These are phyloP conservation scores for Cryptococcus jaspeensis DNA, from an alignment of 1,284 basidiomycete genomes.

Conservation along the genomic window DNA sequence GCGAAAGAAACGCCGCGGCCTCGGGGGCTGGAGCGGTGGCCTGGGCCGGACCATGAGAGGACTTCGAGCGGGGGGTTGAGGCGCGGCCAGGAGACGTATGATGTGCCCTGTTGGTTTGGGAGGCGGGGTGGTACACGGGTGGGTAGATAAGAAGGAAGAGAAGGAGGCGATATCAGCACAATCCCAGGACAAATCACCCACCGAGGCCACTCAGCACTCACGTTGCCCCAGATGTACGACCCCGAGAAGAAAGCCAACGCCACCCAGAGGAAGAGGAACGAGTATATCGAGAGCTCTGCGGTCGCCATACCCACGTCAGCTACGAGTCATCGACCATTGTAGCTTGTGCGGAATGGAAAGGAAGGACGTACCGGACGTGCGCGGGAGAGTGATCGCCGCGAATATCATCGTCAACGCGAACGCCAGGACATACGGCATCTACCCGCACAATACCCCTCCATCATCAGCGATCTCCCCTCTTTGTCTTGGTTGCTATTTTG, in stretches of 20 bases:
- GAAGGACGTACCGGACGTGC: constrained; percentile 72
- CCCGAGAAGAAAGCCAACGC: constrained; percentile 62
- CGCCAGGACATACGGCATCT: constrained; percentile 81
- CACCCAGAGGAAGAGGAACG: constrained; percentile 78
- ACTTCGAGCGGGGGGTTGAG: constrained; percentile 79
- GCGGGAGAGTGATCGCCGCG: constrained; percentile 76
- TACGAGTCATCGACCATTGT: too few species aligned
- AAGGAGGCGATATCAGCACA: background rate
- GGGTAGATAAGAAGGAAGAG: background rate
- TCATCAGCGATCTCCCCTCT: background rate
- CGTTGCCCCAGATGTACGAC: constrained; percentile 69
- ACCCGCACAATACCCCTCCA: background rate
- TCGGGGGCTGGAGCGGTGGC: constrained; percentile 71
- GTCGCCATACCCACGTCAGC: background rate
- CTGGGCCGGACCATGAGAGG: constrained; percentile 82
- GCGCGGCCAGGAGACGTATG: constrained; percentile 91
- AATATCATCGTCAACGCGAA: constrained; percentile 85
- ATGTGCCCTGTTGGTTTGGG: constrained; percentile 40
- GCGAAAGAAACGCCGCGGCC: constrained; percentile 64
- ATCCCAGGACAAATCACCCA: background rate
- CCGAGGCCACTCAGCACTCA: constrained; percentile 23
- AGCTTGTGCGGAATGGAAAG: too few species aligned
- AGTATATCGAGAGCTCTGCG: constrained; percentile 38
- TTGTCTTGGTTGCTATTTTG: background rate
- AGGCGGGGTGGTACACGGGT: too few species aligned